Evolutionary conservation across 495 filamentous ascomycete species (phyloP), one percentile per base, ranked within the genome.

Genomic region (Tuber borchii): DNA sequence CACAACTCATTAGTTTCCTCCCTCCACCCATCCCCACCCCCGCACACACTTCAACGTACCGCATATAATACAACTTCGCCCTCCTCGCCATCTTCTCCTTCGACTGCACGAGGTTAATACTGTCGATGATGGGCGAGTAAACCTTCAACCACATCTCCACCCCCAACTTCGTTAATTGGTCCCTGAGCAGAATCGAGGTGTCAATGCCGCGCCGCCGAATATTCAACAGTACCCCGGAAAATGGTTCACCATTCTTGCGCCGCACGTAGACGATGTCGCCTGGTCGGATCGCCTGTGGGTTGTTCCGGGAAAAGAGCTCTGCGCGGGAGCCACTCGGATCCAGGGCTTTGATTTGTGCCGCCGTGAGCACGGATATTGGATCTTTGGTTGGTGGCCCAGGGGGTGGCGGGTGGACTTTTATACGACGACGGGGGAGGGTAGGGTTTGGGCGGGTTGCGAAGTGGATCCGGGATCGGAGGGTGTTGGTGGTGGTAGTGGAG

Each of bases 111-210:
- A 99, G 90, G 86, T 99, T 96, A 81, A 99, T 92, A 75, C 92
- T 92, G 81, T 91, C 88, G 71, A 98, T 91, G 83, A 92, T 93
- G 76, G 94, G 94, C 78, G 88, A 91, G 86, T 93, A 98, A 71
- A 97, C 86, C 88, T 98, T 99, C 83, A 91, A 93, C 88, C 93
- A 97, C 93, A 97, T 94, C 89, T 99, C 95, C n/a, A 97, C 93
- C 70, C 93, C 92, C 9, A 95, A 89, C 73, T 91, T 87, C 68
- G 90, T 90, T 73, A 99, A 83, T 78, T 94, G 89, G 81, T 93
- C 94, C 40, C 95, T 87, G 73, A 99, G 86, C 76, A 97, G 84
- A 68, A 98, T 88, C 1, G 90, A 91, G 9, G 93, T 95, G 84
- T 99, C 95, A 39, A 96, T 87, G 77, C 94, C 94, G 9, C 89